A percentile compares a stretch with the other conserved stretches of the same genome.
Evolutionary conservation across 106 monocot genomes (phyloP).

Genomic region (Dioscorea alata): DNA sequence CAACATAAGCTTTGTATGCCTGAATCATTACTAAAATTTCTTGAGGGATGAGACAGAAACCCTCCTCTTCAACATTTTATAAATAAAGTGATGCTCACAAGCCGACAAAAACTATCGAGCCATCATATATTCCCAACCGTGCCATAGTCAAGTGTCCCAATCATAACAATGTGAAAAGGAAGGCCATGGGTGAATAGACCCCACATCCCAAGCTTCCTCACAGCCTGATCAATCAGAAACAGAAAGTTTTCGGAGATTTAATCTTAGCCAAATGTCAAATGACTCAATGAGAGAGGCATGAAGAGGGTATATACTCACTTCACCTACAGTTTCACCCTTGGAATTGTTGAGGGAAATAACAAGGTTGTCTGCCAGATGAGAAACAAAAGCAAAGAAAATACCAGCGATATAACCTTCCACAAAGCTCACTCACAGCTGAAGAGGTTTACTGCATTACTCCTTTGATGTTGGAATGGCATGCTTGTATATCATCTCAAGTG

Average conservation of each 20-base stretch:
- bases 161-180: slow-evolving; percentile 17
- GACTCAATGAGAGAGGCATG: not conserved
- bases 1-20: too few relatives aligned
- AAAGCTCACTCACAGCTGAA: slow-evolving; percentile 19
- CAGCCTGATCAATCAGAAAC: slow-evolving; percentile 8
- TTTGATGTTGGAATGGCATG: slow-evolving; percentile 11
- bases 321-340: slow-evolving; percentile 13
- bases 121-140: slow-evolving; percentile 19
- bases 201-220: slow-evolving; percentile 16
- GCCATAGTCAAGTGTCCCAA: slow-evolving; percentile 15
- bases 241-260: not conserved
- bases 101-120: slow-evolving; percentile 17
- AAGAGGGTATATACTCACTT: not conserved
- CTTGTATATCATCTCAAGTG: slow-evolving; percentile 21
- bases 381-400: slow-evolving; percentile 18
- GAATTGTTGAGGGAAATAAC: slow-evolving; percentile 17
- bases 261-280: not conserved
- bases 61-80: not conserved
- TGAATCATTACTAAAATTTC: too few relatives aligned
- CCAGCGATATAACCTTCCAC: slow-evolving; percentile 16
- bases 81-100: slow-evolving; percentile 4
- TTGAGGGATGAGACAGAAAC: slow-evolving; percentile 4
- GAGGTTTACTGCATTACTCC: slow-evolving; percentile 11
- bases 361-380: slow-evolving; percentile 17
- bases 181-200: slow-evolving; percentile 21